Conservation (phyloP, 2,329 filamentous ascomycete genomes). For the Scedosporium dehoogii region DNA sequence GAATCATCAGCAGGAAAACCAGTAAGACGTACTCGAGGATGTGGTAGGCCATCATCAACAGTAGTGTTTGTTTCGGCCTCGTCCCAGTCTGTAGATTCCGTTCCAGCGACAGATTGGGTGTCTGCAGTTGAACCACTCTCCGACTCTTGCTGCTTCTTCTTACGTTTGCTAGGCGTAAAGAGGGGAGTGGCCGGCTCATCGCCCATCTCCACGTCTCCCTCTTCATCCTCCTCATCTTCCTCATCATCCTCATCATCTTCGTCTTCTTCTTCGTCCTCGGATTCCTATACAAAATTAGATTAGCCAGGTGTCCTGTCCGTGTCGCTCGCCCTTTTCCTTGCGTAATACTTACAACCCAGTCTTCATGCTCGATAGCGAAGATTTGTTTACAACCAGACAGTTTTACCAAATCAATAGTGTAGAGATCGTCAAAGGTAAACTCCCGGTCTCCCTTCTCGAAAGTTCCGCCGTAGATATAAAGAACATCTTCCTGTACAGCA, state of each 20-base stretch:
- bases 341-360: constrained; percentile 58
- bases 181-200: constrained; percentile 30
- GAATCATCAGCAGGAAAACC: background rate
- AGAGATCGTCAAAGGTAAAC: constrained; percentile 92
- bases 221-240: constrained; percentile 41
- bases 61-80: constrained; percentile 28
- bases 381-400: constrained; percentile 89
- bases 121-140: constrained; percentile 24
- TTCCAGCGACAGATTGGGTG: constrained; percentile 14
- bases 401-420: constrained; percentile 87
- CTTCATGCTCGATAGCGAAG: constrained; percentile 71
- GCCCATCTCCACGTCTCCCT: constrained; percentile 39
- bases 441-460: constrained; percentile 93
- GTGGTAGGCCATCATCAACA: constrained; percentile 66
- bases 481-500: constrained; percentile 80
- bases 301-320: background rate
- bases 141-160: constrained; percentile 39
- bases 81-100: constrained; percentile 36
- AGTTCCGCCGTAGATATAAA: constrained; percentile 92
- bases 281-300: constrained; percentile 31
- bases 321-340: too few species aligned
- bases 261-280: constrained; percentile 51
- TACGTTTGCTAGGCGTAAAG: constrained; percentile 44
- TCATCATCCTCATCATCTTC: constrained; percentile 47
- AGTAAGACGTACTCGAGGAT: constrained; percentile 38